phyloP scores from a whole-genome alignment of 306 rosid species.

The Lathyrus tuberosus region DNA sequence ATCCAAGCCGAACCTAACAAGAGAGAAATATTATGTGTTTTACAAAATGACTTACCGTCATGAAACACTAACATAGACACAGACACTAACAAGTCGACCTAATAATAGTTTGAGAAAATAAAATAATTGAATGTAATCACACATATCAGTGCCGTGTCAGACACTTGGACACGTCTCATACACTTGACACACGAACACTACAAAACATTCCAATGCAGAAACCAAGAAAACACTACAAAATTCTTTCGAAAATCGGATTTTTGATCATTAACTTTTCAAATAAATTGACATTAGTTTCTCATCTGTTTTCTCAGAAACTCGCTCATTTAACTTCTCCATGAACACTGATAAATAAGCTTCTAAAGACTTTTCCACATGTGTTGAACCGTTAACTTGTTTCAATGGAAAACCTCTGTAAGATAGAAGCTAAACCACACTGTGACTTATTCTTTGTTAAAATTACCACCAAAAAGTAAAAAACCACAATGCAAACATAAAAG shows the following conservation, averaged over 20 bases:
- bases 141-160: too few relatives aligned
- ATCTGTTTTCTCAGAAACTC: background rate
- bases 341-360: background rate
- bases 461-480: conserved; percentile 30
- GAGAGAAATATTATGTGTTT: conserved; percentile 14
- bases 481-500: conserved; percentile 19
- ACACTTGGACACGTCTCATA: too few relatives aligned
- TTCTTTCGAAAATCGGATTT: background rate
- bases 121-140: too few relatives aligned
- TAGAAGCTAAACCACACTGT: background rate
- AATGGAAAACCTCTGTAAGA: background rate
- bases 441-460: conserved; percentile 38
- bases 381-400: background rate
- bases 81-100: too few relatives aligned
- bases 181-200: too few relatives aligned
- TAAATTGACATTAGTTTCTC: background rate
- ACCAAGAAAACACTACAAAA: background rate
- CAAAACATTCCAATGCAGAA: background rate
- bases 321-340: background rate
- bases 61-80: too few relatives aligned
- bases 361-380: background rate
- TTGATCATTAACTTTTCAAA: background rate
- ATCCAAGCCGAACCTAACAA: conserved; percentile 95
- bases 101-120: too few relatives aligned
- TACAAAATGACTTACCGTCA: too few relatives aligned